Conservation (phyloP, 495 filamentous ascomycete species). For the Margaritispora aquatica region DNA sequence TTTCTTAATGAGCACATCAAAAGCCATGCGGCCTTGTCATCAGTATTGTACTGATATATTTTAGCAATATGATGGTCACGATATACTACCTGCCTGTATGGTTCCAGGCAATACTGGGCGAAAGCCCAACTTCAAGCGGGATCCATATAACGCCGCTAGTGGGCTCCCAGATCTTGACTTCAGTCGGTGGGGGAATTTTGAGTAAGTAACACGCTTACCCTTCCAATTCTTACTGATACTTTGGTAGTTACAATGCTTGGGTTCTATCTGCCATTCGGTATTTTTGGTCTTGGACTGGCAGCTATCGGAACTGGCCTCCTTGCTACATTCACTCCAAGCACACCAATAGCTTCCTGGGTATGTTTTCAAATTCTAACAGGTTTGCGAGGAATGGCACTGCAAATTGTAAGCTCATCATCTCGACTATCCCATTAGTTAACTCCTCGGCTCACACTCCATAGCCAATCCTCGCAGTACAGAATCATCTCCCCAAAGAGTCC, state of each 20-base stretch:
- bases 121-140: constrained; percentile 54
- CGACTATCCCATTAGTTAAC: neutral
- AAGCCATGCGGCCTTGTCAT: no score
- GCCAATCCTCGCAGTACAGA: constrained; percentile 33
- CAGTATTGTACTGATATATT: no score
- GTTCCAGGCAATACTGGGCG: constrained; percentile 48
- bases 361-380: constrained; percentile 16
- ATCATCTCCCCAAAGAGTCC: constrained; percentile 19
- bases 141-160: constrained; percentile 52
- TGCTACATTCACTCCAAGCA: constrained; percentile 18
- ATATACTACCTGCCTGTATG: constrained; percentile 60
- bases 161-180: constrained; percentile 28
- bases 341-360: constrained; percentile 13
- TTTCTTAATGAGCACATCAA: no score
- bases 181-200: constrained; percentile 26
- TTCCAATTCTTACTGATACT: neutral
- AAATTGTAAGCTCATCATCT: neutral
- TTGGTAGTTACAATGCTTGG: constrained; percentile 32
- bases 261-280: constrained; percentile 37
- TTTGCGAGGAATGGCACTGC: constrained; percentile 1
- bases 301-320: constrained; percentile 29
- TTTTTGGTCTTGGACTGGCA: constrained; percentile 10
- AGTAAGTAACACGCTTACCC: neutral
- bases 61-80: constrained; percentile 60
- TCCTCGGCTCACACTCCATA: neutral